Evolutionary conservation across 1,139 yeast species (phyloP), one percentile per base, ranked within the genome.

Genomic region (Keqinozyma sinolaborantium): DNA sequence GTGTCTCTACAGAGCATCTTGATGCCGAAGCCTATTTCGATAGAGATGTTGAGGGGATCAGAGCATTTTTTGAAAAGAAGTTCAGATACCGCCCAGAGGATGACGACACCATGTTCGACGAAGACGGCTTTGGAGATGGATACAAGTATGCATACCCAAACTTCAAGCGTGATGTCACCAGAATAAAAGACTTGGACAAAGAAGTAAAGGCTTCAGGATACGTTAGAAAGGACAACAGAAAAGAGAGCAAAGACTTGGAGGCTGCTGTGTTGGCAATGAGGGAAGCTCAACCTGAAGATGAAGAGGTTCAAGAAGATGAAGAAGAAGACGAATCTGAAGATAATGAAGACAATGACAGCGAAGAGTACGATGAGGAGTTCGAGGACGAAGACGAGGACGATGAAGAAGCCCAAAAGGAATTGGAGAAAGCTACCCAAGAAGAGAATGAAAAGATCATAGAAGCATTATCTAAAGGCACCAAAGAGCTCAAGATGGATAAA

Each of bases 131-230:
- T 48, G 95, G 95, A 14, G 88, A 81, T 21, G 94, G 92, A 10
- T 83, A 65, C 55, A 79, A 70, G 48, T 75, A 83, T 44, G 84
- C 88, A 14, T 85, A 81, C 49, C 98, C 98, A 2, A 74, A 70
- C 32, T 87, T 90, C 58, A 65, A 68, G 24, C 70, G 92, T 45
- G 97, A 92, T 52, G 80, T 92, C 3, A 44, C 64, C 38, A 74
- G 97, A 50, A 64, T 58, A 10, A 83, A 76, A 30, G 75, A 76
- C 36, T 68, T 92, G 44, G 99, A 92, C 60, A 73, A 79, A 11
- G 78, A 81, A 42, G 95, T 92, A 4, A 81, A 83, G 48, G 98
- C 98, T 1, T 86, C 96, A 1, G 99, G 99, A 1, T 87, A 76
- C 54, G 78, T 81, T 30, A 86, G 82, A 55, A 84, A 85, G 60